A percentile compares a stretch with the other conserved stretches of the same genome.
Evolutionary conservation across 2,329 filamentous ascomycete species (phyloP).

Genomic region (Plectosphaerella sp.): DNA sequence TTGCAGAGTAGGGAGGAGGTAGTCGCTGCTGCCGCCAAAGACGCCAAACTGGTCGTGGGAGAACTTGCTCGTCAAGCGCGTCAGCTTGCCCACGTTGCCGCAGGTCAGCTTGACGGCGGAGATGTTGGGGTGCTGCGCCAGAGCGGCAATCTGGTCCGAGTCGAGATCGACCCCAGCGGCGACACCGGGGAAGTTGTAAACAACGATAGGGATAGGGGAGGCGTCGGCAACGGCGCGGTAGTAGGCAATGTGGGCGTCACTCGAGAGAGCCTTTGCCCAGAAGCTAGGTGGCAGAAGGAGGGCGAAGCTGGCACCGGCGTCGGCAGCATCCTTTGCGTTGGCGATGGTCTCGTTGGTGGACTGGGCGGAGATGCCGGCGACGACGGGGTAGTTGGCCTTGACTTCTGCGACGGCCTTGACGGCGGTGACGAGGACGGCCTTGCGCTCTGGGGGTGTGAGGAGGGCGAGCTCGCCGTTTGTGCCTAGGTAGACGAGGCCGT

Average conservation of each 20-base stretch:
- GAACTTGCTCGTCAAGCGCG: constrained; percentile 34
- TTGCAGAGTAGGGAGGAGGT: constrained; percentile 32
- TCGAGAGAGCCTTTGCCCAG: constrained; percentile 57
- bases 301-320: constrained; percentile 61
- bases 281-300: constrained; percentile 67
- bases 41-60: constrained; percentile 33
- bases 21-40: constrained; percentile 38
- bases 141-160: constrained; percentile 14
- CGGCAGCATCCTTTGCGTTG: constrained; percentile 59
- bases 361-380: constrained; percentile 44
- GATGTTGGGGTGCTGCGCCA: constrained; percentile 58
- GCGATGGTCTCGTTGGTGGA: constrained; percentile 64
- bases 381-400: constrained; percentile 31
- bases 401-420: constrained; percentile 30
- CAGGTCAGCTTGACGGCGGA: constrained; percentile 47
- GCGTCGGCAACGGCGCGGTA: constrained; percentile 58
- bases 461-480: constrained; percentile 42
- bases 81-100: constrained; percentile 57
- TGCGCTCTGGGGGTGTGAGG: constrained; percentile 33
- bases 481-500: constrained; percentile 40
- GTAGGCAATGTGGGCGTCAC: constrained; percentile 52
- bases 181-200: constrained; percentile 18
- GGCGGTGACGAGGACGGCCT: constrained; percentile 32
- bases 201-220: constrained; percentile 25
- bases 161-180: constrained; percentile 16